Conservation (phyloP, 2,329 filamentous ascomycete species). For the Venturia effusa region DNA sequence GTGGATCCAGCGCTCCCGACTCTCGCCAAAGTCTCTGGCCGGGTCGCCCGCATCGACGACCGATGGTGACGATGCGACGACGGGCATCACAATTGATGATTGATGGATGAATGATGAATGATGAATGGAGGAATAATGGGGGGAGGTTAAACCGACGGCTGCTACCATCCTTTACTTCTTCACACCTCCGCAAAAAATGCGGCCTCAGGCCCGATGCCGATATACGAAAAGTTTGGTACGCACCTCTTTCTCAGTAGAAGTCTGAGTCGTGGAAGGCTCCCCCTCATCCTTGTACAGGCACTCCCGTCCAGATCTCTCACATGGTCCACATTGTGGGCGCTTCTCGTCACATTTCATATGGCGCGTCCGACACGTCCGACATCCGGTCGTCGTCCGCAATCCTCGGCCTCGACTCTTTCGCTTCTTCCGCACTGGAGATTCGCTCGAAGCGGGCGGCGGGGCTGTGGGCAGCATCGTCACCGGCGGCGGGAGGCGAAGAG, state of each 20-base stretch:
- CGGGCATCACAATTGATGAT: too few relatives aligned
- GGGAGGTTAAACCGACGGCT: neutral
- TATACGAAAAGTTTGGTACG: neutral
- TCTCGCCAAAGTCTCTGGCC: too few relatives aligned
- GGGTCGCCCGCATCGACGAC: too few relatives aligned
- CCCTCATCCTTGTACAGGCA: neutral
- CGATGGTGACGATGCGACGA: too few relatives aligned
- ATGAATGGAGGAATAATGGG: too few relatives aligned
- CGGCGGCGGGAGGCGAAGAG: neutral
- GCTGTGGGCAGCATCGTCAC: neutral
- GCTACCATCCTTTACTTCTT: neutral
- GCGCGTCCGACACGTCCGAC: conserved; percentile 34
- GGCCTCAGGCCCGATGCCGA: neutral
- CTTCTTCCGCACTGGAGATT: conserved; percentile 19
- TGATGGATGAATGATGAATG: too few relatives aligned
- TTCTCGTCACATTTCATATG: conserved; percentile 35
- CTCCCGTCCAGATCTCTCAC: neutral
- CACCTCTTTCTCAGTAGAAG: neutral
- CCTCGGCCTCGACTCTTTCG: conserved; percentile 33
- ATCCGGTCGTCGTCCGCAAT: conserved; percentile 34
- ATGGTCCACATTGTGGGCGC: neutral
- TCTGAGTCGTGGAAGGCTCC: neutral
- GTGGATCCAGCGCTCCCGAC: too few relatives aligned
- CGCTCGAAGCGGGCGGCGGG: conserved; percentile 12
- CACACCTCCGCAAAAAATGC: neutral